Evolutionary conservation across 148 eudicot species (phyloP).

Genomic region (Dysphania ambrosioides): DNA sequence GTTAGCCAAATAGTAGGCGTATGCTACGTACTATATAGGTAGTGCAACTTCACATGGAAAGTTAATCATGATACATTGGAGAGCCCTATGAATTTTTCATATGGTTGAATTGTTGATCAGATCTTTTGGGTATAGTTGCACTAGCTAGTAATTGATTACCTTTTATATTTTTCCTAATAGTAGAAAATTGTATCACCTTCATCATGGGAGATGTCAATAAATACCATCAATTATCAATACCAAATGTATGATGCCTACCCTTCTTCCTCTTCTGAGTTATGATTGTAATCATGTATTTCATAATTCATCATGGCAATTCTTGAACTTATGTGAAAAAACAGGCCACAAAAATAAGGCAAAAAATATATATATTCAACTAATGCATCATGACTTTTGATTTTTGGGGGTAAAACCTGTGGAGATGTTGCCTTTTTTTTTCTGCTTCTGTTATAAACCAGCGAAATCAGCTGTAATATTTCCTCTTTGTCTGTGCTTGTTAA

Average conservation of each 20-base stretch:
- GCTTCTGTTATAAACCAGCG: neutral
- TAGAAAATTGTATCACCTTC: constrained; percentile 17
- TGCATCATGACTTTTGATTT: constrained; percentile 24
- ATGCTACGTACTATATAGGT: too few relatives aligned
- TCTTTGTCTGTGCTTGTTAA: neutral
- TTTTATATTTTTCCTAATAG: constrained; percentile 2
- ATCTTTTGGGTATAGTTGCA: constrained; percentile 14
- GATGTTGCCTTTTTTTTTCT: neutral
- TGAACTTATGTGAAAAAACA: constrained; percentile 20
- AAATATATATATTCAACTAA: constrained; percentile 15
- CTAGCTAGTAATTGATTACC: constrained; percentile 10
- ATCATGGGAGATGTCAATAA: constrained; percentile 14
- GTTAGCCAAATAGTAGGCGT: too few relatives aligned
- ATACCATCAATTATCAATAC: neutral
- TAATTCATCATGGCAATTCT: constrained; percentile 28
- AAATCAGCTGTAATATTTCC: neutral
- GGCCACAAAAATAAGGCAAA: neutral
- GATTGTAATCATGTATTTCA: constrained; percentile 18
- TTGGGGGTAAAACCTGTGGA: constrained; percentile 9
- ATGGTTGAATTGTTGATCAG: neutral
- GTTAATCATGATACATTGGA: constrained; percentile 30
- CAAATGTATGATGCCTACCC: constrained; percentile 3
- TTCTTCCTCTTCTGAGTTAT: constrained; percentile 16
- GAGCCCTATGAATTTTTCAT: constrained; percentile 8
- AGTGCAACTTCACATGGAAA: constrained; percentile 23